A percentile compares a stretch with the other conserved stretches of the same genome.
These are phyloP conservation scores for Iris macrosiphon DNA, from an alignment of 106 monocot genomes.

Conservation along the genomic window DNA sequence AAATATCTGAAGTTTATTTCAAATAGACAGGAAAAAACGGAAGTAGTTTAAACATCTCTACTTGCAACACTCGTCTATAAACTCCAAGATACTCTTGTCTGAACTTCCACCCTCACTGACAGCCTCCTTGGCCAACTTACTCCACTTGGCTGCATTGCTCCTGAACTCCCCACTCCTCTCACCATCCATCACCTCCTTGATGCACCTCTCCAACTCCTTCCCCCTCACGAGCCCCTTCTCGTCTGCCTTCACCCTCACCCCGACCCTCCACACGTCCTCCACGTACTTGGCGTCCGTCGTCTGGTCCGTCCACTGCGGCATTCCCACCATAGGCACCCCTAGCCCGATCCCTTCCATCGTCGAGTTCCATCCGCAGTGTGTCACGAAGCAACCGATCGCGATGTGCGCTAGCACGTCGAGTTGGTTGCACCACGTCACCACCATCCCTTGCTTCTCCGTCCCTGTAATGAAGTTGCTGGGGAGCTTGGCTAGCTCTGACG, in stretches of 20 bases:
- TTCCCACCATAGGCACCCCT: constrained; percentile 41
- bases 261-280: constrained; percentile 44
- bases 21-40: too few relatives aligned
- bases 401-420: constrained; percentile 32
- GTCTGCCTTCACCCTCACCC: constrained; percentile 28
- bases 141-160: constrained; percentile 39
- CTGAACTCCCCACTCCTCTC: constrained; percentile 20
- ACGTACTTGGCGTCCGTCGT: constrained; percentile 51
- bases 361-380: constrained; percentile 70
- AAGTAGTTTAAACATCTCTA: too few relatives aligned
- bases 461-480: background rate
- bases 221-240: constrained; percentile 7
- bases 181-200: constrained; percentile 45
- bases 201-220: constrained; percentile 41
- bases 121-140: constrained; percentile 24
- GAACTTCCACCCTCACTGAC: constrained; percentile 52
- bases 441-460: constrained; percentile 6
- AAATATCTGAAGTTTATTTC: too few relatives aligned
- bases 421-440: constrained; percentile 35
- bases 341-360: constrained; percentile 37
- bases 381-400: constrained; percentile 48
- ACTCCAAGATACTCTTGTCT: constrained; percentile 24
- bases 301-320: constrained; percentile 73
- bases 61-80: too few relatives aligned
- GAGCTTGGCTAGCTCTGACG: constrained; percentile 3